Conservation (phyloP, 371 early-diverging fungal species). For the Syncephalastrum monosporum region DNA sequence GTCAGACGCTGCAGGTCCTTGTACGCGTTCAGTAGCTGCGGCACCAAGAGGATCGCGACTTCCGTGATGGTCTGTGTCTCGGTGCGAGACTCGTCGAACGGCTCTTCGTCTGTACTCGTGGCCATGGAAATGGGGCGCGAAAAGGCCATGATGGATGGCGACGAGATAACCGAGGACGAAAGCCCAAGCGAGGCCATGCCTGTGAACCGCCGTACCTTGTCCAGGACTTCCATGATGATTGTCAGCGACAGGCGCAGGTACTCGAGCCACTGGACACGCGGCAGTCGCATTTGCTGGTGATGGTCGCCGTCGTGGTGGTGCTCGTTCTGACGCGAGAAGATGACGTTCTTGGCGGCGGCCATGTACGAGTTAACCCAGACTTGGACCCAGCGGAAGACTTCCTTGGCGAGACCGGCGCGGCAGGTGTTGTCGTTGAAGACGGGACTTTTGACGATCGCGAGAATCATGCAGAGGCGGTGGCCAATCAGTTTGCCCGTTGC, state of each 20-base stretch:
- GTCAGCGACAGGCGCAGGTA: conserved; percentile 54
- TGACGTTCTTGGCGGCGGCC: conserved; percentile 42
- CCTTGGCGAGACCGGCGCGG: conserved; percentile 47
- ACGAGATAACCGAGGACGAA: conserved; percentile 28
- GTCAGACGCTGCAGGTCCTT: conserved; percentile 43
- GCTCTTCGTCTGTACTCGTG: conserved; percentile 25
- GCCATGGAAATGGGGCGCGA: conserved; percentile 42
- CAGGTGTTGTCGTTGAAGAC: conserved; percentile 55
- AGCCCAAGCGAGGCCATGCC: conserved; percentile 35
- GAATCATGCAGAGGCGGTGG: conserved; percentile 58
- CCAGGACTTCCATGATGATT: conserved; percentile 54
- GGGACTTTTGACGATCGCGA: conserved; percentile 57
- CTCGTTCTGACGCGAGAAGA: conserved; percentile 41
- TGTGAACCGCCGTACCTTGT: conserved; percentile 46
- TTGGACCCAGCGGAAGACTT: conserved; percentile 58
- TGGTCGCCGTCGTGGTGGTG: conserved; percentile 23
- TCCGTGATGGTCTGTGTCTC: conserved; percentile 29
- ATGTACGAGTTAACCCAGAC: conserved; percentile 58
- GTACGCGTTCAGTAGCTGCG: conserved; percentile 42
- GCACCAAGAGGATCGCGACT: conserved; percentile 33
- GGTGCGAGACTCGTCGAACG: conserved; percentile 21
- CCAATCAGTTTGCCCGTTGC: conserved; percentile 58
- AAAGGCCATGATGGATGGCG: conserved; percentile 32
- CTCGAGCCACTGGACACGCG: conserved; percentile 51
- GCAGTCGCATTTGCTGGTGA: conserved; percentile 34